phyloP scores from a whole-genome alignment of 345 rosid genomes.

The Aquilaria malaccensis region DNA sequence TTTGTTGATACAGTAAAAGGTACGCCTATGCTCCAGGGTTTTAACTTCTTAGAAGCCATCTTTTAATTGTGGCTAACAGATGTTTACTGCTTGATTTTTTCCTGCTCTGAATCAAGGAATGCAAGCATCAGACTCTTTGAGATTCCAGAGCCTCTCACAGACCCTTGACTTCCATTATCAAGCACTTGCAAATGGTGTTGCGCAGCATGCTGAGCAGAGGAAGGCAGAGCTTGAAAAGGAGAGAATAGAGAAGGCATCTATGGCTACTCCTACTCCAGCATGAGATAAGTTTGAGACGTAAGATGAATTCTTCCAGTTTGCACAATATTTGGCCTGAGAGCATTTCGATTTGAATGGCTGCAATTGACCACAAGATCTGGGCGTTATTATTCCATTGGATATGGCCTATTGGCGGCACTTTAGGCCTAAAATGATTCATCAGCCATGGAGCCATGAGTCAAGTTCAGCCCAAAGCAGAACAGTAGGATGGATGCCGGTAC shows the following conservation, averaged over 20 bases:
- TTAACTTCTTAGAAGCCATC: not conserved
- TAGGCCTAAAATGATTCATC: too few relatives aligned
- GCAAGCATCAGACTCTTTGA: slow-evolving; percentile 58
- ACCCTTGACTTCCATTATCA: slow-evolving; percentile 71
- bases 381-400: too few relatives aligned
- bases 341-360: too few relatives aligned
- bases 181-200: slow-evolving; percentile 77
- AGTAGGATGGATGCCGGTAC: too few relatives aligned
- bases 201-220: slow-evolving; percentile 82
- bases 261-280: slow-evolving; percentile 25
- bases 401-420: too few relatives aligned
- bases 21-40: slow-evolving; percentile 6
- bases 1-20: slow-evolving; percentile 84
- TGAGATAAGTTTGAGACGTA: slow-evolving; percentile 12
- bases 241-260: slow-evolving; percentile 53
- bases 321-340: too few relatives aligned
- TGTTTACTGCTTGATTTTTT: not conserved
- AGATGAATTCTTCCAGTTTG: not conserved
- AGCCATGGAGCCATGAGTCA: too few relatives aligned
- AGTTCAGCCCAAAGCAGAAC: too few relatives aligned
- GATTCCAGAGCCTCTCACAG: slow-evolving; percentile 72
- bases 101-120: slow-evolving; percentile 30
- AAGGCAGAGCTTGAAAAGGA: slow-evolving; percentile 80
- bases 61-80: not conserved
- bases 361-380: too few relatives aligned